phyloP scores from a whole-genome alignment of 2,329 filamentous ascomycete species.

The Colletotrichum lentis region DNA sequence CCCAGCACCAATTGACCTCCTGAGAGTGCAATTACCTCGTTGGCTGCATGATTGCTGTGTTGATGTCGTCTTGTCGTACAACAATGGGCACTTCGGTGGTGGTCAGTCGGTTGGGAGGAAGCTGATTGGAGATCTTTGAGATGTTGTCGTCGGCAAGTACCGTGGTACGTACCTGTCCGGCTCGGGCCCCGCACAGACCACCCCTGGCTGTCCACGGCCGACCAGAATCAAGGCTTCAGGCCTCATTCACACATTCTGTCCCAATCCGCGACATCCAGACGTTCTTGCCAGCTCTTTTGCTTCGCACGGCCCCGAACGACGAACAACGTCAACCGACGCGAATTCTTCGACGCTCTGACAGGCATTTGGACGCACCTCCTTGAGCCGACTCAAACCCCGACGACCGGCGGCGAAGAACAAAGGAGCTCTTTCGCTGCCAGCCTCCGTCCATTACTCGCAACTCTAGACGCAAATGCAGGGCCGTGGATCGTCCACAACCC shows the following conservation, averaged over 20 bases:
- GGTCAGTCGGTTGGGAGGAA: slow-evolving; percentile 35
- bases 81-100: slow-evolving; percentile 29
- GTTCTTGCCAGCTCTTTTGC: slow-evolving; percentile 27
- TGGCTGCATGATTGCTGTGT: slow-evolving; percentile 44
- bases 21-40: slow-evolving; percentile 40
- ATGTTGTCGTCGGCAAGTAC: slow-evolving; percentile 38
- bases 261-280: slow-evolving; percentile 34
- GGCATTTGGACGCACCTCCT: not conserved
- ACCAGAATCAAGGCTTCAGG: slow-evolving; percentile 34
- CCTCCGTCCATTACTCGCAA: slow-evolving; percentile 10
- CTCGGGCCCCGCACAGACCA: slow-evolving; percentile 32
- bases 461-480: slow-evolving; percentile 36
- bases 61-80: slow-evolving; percentile 33
- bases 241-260: slow-evolving; percentile 36
- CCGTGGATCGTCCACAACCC: slow-evolving; percentile 33
- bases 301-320: slow-evolving; percentile 18
- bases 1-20: slow-evolving; percentile 16
- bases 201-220: slow-evolving; percentile 21
- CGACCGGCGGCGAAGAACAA: slow-evolving; percentile 30
- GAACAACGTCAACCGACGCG: slow-evolving; percentile 20
- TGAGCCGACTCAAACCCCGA: slow-evolving; percentile 15
- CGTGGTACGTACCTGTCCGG: slow-evolving; percentile 31
- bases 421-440: slow-evolving; percentile 31
- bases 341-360: not conserved
- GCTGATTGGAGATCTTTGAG: slow-evolving; percentile 37